phyloP scores from a whole-genome alignment of 2,329 filamentous ascomycete genomes.

The Orbilia oligospora region DNA sequence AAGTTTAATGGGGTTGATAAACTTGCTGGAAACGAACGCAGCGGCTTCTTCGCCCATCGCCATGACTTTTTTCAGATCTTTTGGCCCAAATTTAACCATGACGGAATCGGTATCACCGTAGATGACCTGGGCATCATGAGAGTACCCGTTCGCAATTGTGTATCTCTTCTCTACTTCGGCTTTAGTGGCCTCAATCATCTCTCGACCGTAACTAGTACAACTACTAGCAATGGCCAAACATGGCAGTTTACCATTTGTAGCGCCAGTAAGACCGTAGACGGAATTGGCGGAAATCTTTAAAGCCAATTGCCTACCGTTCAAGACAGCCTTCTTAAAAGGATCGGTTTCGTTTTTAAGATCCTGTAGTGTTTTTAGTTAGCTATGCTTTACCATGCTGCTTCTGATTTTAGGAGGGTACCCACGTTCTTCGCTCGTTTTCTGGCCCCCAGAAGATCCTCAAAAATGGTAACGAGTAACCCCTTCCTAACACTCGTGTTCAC shows the following conservation, averaged over 20 bases:
- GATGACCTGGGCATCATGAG: slow-evolving; percentile 94
- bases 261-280: slow-evolving; percentile 96
- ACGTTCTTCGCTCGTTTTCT: slow-evolving; percentile 81
- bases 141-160: slow-evolving; percentile 93
- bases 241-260: slow-evolving; percentile 93
- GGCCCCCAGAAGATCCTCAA: slow-evolving; percentile 91
- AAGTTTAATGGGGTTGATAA: slow-evolving; percentile 96
- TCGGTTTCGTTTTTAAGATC: slow-evolving; percentile 87
- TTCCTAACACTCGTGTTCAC: slow-evolving; percentile 90
- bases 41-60: slow-evolving; percentile 94
- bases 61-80: slow-evolving; percentile 90
- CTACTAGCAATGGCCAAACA: slow-evolving; percentile 96
- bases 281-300: slow-evolving; percentile 98
- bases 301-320: slow-evolving; percentile 96
- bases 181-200: slow-evolving; percentile 99
- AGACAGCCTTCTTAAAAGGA: slow-evolving; percentile 95
- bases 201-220: slow-evolving; percentile 94
- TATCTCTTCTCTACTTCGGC: slow-evolving; percentile 91
- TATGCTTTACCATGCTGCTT: neutral
- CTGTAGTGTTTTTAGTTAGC: slow-evolving; percentile 30
- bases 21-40: slow-evolving; percentile 88
- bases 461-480: slow-evolving; percentile 91
- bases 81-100: slow-evolving; percentile 98
- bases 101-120: slow-evolving; percentile 99
- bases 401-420: neutral